Conservation (phyloP, 208 protist species). For the Crithidia brevicula region DNA sequence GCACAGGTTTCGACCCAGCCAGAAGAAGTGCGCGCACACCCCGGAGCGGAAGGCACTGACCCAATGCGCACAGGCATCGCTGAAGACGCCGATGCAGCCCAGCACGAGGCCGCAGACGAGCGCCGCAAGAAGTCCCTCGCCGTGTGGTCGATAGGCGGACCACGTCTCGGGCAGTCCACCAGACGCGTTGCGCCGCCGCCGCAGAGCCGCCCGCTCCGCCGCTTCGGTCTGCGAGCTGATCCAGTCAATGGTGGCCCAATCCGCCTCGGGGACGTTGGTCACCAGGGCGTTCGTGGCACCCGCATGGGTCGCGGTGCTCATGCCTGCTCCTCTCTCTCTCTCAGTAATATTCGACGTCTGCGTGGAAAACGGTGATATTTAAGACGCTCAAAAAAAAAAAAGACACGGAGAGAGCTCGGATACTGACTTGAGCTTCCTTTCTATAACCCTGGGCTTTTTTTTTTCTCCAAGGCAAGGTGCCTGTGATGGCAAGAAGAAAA, state of each 20-base stretch:
- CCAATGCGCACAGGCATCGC: conserved; percentile 68
- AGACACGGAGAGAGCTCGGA: too few species aligned
- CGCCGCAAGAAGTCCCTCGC: conserved; percentile 49
- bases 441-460: too few species aligned
- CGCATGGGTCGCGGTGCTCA: conserved; percentile 7
- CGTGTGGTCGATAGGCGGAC: conserved; percentile 30
- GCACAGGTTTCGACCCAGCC: conserved; percentile 55
- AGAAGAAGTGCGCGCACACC: conserved; percentile 71
- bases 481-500: too few species aligned
- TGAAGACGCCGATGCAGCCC: conserved; percentile 62
- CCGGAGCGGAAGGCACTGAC: conserved; percentile 61
- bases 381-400: too few species aligned
- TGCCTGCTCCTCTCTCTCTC: too few species aligned
- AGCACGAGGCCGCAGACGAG: conserved; percentile 48
- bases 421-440: too few species aligned
- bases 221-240: conserved; percentile 54
- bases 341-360: too few species aligned
- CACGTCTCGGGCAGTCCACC: conserved; percentile 12
- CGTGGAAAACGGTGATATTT: too few species aligned
- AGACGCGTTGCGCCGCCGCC: conserved; percentile 9
- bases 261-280: conserved; percentile 38
- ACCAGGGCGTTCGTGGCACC: conserved; percentile 8
- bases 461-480: too few species aligned
- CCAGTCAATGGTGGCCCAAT: conserved; percentile 79
- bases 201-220: conserved; percentile 36